phyloP scores from a whole-genome alignment of 2,329 filamentous ascomycete genomes.

The Penicillium sp. region DNA sequence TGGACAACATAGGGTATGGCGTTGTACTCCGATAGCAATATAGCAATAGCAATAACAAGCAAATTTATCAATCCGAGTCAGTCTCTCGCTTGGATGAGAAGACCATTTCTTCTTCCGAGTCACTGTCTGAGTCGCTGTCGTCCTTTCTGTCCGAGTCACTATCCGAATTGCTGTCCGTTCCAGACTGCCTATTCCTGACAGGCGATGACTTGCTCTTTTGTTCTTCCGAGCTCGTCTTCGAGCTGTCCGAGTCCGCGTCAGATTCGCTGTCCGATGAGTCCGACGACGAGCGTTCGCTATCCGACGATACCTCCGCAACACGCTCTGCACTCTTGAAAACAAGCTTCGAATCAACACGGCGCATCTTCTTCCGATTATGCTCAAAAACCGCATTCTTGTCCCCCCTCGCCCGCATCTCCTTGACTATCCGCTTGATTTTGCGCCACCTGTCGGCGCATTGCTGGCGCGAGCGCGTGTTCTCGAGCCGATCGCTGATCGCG shows the following conservation, averaged over 20 bases:
- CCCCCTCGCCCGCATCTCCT: conserved; percentile 19
- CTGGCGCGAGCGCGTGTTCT: conserved; percentile 32
- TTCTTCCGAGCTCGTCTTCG: conserved; percentile 2
- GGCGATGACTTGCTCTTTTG: neutral
- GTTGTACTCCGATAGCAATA: too few species aligned
- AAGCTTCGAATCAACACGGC: neutral
- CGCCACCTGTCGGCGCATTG: conserved; percentile 40
- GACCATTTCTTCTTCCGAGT: neutral
- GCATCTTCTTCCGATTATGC: neutral
- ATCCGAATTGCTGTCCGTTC: neutral
- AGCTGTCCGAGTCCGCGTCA: neutral
- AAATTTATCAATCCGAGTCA: neutral
- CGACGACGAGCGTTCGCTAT: neutral
- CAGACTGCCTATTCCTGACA: neutral
- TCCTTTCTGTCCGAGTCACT: neutral
- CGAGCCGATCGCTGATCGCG: conserved; percentile 26
- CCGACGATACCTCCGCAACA: neutral
- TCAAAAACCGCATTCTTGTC: conserved; percentile 21
- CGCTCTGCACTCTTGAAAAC: neutral
- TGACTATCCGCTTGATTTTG: conserved; percentile 25
- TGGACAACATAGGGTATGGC: too few species aligned
- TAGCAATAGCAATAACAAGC: neutral
- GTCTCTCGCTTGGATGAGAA: conserved; percentile 1
- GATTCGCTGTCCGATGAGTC: neutral
- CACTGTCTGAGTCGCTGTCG: conserved; percentile 12